A percentile compares a stretch with the other conserved stretches of the same genome.
Evolutionary conservation across 192 early-diverging fungal genomes (phyloP).

Genomic region (Haplosporangium gracile): DNA sequence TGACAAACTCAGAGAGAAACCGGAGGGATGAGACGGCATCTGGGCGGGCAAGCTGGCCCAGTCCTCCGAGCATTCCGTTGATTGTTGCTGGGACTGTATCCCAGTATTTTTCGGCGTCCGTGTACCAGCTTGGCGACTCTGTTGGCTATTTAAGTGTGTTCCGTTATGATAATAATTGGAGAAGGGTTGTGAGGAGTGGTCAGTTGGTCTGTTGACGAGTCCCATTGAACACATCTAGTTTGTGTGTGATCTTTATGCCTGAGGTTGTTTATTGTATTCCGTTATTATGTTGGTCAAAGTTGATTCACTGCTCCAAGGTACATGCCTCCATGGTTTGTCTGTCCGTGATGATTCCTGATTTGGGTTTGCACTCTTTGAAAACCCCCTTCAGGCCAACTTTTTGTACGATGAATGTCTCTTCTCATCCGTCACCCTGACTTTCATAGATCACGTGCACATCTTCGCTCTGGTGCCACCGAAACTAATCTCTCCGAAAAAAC

Average conservation of each 20-base stretch:
- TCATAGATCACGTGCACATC: background rate
- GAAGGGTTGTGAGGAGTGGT: background rate
- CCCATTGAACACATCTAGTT: background rate
- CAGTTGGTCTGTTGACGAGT: background rate
- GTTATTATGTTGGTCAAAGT: too few species aligned
- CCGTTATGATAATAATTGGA: background rate
- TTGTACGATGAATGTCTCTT: background rate
- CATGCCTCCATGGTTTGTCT: conserved; percentile 41
- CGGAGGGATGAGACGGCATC: conserved; percentile 77
- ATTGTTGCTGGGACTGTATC: conserved; percentile 71
- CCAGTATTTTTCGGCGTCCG: conserved; percentile 74
- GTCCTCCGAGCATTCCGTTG: conserved; percentile 94
- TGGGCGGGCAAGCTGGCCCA: conserved; percentile 76
- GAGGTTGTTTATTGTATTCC: too few species aligned
- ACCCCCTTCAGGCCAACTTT: too few species aligned
- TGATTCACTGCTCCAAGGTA: background rate
- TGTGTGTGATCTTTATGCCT: too few species aligned
- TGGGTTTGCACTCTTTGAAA: background rate
- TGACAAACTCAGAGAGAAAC: conserved; percentile 79
- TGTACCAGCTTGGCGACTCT: conserved; percentile 72
- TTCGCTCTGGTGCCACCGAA: background rate
- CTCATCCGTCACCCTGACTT: background rate
- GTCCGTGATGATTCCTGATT: conserved; percentile 6
- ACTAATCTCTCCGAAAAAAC: background rate
- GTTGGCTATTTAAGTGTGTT: conserved; percentile 13